Evolutionary conservation across 306 rosid species (phyloP).

Genomic region (Vigna angularis): DNA sequence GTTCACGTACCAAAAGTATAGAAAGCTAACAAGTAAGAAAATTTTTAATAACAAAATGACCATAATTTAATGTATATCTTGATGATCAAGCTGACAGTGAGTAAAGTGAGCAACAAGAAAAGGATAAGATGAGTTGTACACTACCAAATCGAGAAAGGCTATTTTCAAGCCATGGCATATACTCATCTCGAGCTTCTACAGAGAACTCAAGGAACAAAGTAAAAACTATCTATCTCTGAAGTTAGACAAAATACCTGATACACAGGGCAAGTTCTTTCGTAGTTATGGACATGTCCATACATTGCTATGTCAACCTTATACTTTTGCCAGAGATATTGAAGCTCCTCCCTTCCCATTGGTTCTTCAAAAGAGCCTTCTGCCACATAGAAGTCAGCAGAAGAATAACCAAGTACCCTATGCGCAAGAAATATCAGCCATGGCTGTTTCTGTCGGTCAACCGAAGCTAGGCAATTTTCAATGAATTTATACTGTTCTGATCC

Average conservation of each 20-base stretch:
- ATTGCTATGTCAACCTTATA: constrained; percentile 90
- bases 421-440: constrained; percentile 97
- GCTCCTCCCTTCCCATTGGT: constrained; percentile 98
- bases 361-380: constrained; percentile 92
- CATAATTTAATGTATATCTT: not conserved
- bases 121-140: not conserved
- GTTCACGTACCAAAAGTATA: not conserved
- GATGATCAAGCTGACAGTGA: constrained; percentile 10
- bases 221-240: constrained; percentile 13
- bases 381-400: constrained; percentile 73
- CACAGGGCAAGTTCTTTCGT: constrained; percentile 92
- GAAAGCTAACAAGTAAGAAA: constrained; percentile 11
- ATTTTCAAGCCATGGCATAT: constrained; percentile 12
- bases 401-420: constrained; percentile 94
- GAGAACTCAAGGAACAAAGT: constrained; percentile 16
- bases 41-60: not conserved
- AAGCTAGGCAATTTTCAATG: constrained; percentile 83
- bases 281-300: constrained; percentile 95
- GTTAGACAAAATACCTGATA: constrained; percentile 69
- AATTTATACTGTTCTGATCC: constrained; percentile 86
- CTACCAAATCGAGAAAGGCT: constrained; percentile 12
- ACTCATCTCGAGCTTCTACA: not conserved
- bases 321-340: constrained; percentile 95
- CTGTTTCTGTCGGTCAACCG: constrained; percentile 93
- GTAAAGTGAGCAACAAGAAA: not conserved